Evolutionary conservation across 345 rosid species (phyloP), one percentile per base, ranked within the genome.

Genomic region (Chamaenerion angustifolium): DNA sequence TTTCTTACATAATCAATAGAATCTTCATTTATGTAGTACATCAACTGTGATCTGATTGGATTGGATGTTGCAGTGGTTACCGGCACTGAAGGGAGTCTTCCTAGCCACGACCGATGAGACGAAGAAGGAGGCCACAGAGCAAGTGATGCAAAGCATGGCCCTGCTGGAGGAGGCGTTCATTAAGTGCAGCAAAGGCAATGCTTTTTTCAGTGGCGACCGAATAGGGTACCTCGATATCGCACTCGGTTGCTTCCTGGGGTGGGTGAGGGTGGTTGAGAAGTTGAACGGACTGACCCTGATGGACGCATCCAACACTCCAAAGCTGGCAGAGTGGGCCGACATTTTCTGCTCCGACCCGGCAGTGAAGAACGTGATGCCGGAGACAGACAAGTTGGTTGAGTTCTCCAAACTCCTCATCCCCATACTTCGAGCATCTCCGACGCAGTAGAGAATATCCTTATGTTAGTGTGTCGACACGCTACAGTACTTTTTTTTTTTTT

Each of bases 141-240:
- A 69, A 59, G 40, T 72, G 6, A 58, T 10, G 0, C 76, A 72
- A 62, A 79, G 78, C 10, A 1, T 83, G 16, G 42, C 8, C 17
- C 49, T 52, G 49, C 47, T 88, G 23, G 84, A 84, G 64, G 82
- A 70, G 4, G 85, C 74, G 0, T 81, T 61, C 53, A 37, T 13
- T n/a, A 63, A 68, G 43, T 45, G 67, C 40, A 72, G 90, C 79
- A 69, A 83, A 59, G 96, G 90, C 16, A 74, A 70, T 47, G 42
- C 69, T 0, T 87, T 77, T 71, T 87, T 87, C 25, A 81, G 89
- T 0, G 95, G 87, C 48, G 78, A 73, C 51, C 25, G 53, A 12
- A 75, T 86, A 2, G 93, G 93, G 25, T 80, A 62, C 25, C 54
- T 78, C 18, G 93, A 86, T 67, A 78, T 86, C 44, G 82, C 81